Evolutionary conservation across 768 basidiomycete genomes (phyloP).

Genomic region (Leccinum obscurum): DNA sequence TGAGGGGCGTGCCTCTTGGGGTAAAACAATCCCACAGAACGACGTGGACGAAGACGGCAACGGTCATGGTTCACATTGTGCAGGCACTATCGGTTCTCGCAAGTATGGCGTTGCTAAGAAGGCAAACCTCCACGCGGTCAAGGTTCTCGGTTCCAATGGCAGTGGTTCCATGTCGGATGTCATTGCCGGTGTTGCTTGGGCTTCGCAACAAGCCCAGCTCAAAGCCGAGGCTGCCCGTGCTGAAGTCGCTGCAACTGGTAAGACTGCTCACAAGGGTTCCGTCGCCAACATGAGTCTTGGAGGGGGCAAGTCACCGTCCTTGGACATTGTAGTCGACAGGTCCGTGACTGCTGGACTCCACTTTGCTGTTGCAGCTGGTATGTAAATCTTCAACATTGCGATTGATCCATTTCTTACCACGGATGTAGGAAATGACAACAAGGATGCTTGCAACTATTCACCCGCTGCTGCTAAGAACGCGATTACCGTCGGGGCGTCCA

Average conservation of each 20-base stretch:
- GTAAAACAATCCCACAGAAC: slow-evolving; percentile 83
- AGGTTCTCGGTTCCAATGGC: slow-evolving; percentile 92
- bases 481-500: slow-evolving; percentile 92
- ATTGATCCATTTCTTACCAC: neutral
- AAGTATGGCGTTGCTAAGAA: slow-evolving; percentile 97
- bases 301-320: slow-evolving; percentile 84
- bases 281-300: slow-evolving; percentile 98
- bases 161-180: slow-evolving; percentile 96
- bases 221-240: slow-evolving; percentile 62
- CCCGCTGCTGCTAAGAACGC: slow-evolving; percentile 89
- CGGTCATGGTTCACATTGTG: slow-evolving; percentile 94
- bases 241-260: slow-evolving; percentile 71
- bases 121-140: slow-evolving; percentile 87
- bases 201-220: slow-evolving; percentile 49
- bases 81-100: slow-evolving; percentile 91
- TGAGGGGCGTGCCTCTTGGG: slow-evolving; percentile 89
- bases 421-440: slow-evolving; percentile 71
- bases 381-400: slow-evolving; percentile 24
- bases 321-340: slow-evolving; percentile 82
- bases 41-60: slow-evolving; percentile 91
- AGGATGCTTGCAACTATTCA: slow-evolving; percentile 90
- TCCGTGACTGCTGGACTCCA: slow-evolving; percentile 86
- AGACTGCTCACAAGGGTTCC: slow-evolving; percentile 87
- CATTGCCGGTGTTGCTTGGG: slow-evolving; percentile 83
- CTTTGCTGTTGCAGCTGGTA: slow-evolving; percentile 96